A percentile compares a stretch with the other conserved stretches of the same genome.
phyloP scores from a whole-genome alignment of 352 stramenopile genomes.

The Globisporangium heterothallicum region DNA sequence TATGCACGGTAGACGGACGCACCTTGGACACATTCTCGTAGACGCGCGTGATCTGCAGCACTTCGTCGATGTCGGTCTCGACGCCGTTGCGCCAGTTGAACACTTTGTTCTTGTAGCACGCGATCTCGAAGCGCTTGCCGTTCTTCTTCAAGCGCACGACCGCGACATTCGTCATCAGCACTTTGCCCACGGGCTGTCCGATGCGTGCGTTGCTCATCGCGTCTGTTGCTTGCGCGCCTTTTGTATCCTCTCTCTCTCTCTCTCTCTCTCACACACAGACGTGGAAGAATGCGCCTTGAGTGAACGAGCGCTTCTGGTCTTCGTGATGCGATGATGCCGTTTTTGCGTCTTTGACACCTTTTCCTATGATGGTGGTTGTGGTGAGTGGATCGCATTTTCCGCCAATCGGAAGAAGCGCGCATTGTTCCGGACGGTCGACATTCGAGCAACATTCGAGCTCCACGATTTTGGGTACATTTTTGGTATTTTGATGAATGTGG shows the following conservation, averaged over 20 bases:
- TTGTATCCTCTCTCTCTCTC: not conserved
- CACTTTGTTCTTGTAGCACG: slow-evolving; percentile 99
- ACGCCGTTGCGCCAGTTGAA: slow-evolving; percentile 97
- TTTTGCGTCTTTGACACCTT: no score
- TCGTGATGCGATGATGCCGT: no score
- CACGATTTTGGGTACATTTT: not conserved
- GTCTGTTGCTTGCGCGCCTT: slow-evolving; percentile 1
- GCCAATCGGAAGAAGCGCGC: not conserved
- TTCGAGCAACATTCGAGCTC: not conserved
- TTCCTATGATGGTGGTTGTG: no score
- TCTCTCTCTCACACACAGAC: not conserved
- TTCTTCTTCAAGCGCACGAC: slow-evolving; percentile 93
- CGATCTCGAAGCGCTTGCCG: slow-evolving; percentile 98
- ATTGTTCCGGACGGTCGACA: not conserved
- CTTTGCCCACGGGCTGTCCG: slow-evolving; percentile 77
- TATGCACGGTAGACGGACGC: not conserved
- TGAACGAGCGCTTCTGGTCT: not conserved
- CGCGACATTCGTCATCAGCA: slow-evolving; percentile 96
- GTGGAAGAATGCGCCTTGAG: not conserved
- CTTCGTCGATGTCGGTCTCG: slow-evolving; percentile 97
- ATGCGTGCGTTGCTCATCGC: slow-evolving; percentile 60
- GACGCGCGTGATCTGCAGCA: slow-evolving; percentile 96
- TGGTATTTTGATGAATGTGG: not conserved
- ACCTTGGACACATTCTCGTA: slow-evolving; percentile 97
- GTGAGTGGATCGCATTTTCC: not conserved